Base-by-base conservation (phyloP, 208 protist species). In the Leptomonas seymouri region DNA sequence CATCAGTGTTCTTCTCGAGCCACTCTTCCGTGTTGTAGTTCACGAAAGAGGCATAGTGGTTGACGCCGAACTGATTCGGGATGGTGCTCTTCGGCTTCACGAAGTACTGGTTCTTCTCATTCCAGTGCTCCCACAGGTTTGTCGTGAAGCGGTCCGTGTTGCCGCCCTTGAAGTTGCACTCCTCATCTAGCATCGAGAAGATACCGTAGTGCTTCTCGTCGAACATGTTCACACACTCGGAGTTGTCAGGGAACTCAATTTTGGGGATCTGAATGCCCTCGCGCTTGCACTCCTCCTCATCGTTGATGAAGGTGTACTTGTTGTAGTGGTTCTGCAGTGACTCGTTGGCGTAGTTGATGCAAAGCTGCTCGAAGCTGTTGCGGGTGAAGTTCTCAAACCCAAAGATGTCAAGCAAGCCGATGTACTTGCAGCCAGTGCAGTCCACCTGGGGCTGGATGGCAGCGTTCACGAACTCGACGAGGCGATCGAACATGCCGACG, bases 281-380 rank as follows among this genome's bases (percentile, higher is more conserved):
- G 0, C 56, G 75, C 44, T 82, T 68, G 81, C 95, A 98, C 58
- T 97, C 92, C 68, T 89, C 94, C 78, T 98, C 94, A 67, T 98
- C 96, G 66, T 94, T 89, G 67, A 95, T 82, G 81, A 99, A 98
- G 27, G 96, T 98, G 78, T 97, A 93, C 73, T 97, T 90, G 86
- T 98, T 98, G 87, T 98, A 99, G 74, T 98, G 93, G 69, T 98
- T 97, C 76, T 99, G 98, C 46, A 99, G 81, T 42, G 96, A 94
- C 77, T 99, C 98, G 81, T 99, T 99, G 46, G 97, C 95, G 74
- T 95, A 99, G 81, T 99, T 99, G 78, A 99, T 99, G 83, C 97
- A 99, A 15, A 99, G 74, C 84, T 99, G 97, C 84, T 99, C 97
- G 74, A 99, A 99, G 78, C 85, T 93, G 85, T 99, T 99, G 36